These are phyloP conservation scores for Apocynum venetum DNA, from an alignment of 257 asterid species.

Conservation along the genomic window DNA sequence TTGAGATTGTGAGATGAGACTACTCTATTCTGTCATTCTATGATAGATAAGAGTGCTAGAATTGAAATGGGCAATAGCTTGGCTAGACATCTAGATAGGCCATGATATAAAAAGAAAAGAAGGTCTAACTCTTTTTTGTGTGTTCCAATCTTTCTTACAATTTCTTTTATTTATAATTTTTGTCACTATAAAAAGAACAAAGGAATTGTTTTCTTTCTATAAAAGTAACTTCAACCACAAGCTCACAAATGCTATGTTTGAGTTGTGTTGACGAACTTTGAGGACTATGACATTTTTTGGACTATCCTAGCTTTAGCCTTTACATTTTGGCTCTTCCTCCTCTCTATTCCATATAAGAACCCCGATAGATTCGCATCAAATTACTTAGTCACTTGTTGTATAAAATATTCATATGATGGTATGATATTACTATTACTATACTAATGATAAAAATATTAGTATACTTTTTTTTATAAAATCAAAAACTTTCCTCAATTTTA, in stretches of 20 bases:
- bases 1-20: conserved; percentile 4
- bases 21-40: not conserved
- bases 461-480: no score
- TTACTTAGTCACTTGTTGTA: not conserved
- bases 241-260: conserved; percentile 10
- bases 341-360: not conserved
- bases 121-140: conserved; percentile 4
- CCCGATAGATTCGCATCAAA: not conserved
- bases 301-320: not conserved
- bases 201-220: not conserved
- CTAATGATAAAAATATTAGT: no score
- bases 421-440: no score
- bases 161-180: not conserved
- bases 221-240: conserved; percentile 21
- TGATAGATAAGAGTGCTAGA: not conserved
- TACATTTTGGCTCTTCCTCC: not conserved
- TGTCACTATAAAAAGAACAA: not conserved
- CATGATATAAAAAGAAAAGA: not conserved
- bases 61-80: not conserved
- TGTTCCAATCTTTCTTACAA: not conserved
- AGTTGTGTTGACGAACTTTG: conserved; percentile 11
- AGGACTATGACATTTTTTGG: conserved; percentile 13
- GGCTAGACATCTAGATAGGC: not conserved
- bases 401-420: no score
- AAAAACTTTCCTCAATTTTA: no score